A percentile compares a stretch with the other conserved stretches of the same genome.
phyloP scores from a whole-genome alignment of 2,329 filamentous ascomycete species.

The Ophiostoma perfectum region DNA sequence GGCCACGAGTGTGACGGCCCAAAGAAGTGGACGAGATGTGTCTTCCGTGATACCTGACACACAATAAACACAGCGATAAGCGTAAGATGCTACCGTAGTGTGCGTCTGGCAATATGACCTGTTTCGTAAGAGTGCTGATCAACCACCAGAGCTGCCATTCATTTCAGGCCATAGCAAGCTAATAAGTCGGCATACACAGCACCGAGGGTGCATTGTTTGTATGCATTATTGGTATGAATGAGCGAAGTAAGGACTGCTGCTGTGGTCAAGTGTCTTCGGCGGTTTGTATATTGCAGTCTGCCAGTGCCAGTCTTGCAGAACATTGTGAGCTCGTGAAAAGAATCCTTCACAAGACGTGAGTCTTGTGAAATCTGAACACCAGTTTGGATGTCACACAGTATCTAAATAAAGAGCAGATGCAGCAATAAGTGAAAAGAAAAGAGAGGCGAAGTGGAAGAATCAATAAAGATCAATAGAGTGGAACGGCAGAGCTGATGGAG shows the following conservation, averaged over 20 bases:
- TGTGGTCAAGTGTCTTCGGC: too few species aligned
- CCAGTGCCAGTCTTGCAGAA: neutral
- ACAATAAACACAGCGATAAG: neutral
- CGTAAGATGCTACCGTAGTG: too few species aligned
- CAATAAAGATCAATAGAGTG: neutral
- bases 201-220: neutral
- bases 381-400: too few species aligned
- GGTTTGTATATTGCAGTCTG: neutral
- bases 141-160: neutral
- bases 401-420: neutral
- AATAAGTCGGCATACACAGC: neutral
- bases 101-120: too few species aligned
- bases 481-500: neutral
- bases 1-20: constrained; percentile 1
- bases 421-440: neutral
- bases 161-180: too few species aligned
- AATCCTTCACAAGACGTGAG: neutral
- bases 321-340: neutral
- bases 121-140: neutral
- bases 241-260: neutral
- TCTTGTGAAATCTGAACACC: too few species aligned
- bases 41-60: neutral
- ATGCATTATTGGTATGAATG: neutral
- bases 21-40: neutral
- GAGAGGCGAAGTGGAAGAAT: neutral